Conservation (phyloP, 495 filamentous ascomycete genomes). For the Letharia lupina region DNA sequence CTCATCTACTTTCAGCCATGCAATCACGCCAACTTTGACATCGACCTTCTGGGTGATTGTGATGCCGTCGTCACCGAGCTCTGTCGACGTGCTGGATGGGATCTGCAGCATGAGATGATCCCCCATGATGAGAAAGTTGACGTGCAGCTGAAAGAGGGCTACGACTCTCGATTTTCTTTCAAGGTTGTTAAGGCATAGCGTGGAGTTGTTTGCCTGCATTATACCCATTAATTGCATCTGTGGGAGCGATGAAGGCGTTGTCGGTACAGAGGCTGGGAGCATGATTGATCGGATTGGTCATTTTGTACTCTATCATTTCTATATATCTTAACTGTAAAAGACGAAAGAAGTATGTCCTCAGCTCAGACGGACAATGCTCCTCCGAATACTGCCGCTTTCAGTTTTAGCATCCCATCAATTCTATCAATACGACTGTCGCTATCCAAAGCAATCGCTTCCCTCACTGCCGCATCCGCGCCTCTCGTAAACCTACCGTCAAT, state of each 20-base stretch:
- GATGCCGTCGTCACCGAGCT: slow-evolving; percentile 87
- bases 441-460: too few species aligned
- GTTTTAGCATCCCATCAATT: background rate
- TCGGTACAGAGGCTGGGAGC: background rate
- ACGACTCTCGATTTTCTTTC: slow-evolving; percentile 57
- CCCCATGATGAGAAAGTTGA: slow-evolving; percentile 55
- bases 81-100: slow-evolving; percentile 76
- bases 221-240: slow-evolving; percentile 10
- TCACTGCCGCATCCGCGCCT: too few species aligned
- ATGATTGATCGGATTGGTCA: background rate
- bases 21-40: slow-evolving; percentile 84
- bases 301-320: background rate
- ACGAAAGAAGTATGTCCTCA: background rate
- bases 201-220: slow-evolving; percentile 4
- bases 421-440: background rate
- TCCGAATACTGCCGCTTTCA: too few species aligned
- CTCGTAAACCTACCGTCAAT: too few species aligned
- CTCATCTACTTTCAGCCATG: slow-evolving; percentile 49
- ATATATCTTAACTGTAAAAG: background rate
- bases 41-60: slow-evolving; percentile 89
- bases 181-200: slow-evolving; percentile 32
- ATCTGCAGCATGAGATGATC: slow-evolving; percentile 82
- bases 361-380: too few species aligned
- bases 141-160: slow-evolving; percentile 51
- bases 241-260: background rate